Evolutionary conservation across 208 protist species (phyloP).

Genomic region (Porcisia hertigi): DNA sequence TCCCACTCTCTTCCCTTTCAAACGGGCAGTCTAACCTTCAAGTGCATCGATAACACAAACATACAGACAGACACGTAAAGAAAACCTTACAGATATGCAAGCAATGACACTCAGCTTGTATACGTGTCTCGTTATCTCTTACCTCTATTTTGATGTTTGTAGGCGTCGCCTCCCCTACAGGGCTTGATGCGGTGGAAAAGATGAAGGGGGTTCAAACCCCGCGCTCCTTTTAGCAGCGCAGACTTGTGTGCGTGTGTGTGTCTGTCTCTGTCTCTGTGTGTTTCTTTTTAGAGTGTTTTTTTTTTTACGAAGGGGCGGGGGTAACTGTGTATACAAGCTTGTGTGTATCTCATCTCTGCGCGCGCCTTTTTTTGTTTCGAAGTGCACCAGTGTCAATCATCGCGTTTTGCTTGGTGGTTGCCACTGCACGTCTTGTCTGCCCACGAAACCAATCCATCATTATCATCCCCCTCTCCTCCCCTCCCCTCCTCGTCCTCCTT

Average conservation of each 20-base stretch:
- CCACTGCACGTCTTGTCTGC: background rate
- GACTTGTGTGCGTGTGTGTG: too few species aligned
- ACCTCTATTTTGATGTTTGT: background rate
- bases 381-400: background rate
- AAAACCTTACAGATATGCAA: background rate
- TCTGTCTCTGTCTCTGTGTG: too few species aligned
- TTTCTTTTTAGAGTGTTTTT: too few species aligned
- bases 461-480: slow-evolving; percentile 18
- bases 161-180: background rate
- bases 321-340: too few species aligned
- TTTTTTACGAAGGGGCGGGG: too few species aligned
- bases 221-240: too few species aligned
- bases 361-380: too few species aligned
- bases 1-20: too few species aligned
- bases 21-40: too few species aligned
- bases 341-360: too few species aligned
- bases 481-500: background rate
- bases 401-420: background rate
- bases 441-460: background rate
- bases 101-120: background rate
- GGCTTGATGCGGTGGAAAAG: background rate
- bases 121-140: background rate
- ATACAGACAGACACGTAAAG: background rate
- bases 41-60: background rate
- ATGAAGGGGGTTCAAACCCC: too few species aligned